Conservation (phyloP, 2,329 filamentous ascomycete species). For the Rhinocladiella similis region DNA sequence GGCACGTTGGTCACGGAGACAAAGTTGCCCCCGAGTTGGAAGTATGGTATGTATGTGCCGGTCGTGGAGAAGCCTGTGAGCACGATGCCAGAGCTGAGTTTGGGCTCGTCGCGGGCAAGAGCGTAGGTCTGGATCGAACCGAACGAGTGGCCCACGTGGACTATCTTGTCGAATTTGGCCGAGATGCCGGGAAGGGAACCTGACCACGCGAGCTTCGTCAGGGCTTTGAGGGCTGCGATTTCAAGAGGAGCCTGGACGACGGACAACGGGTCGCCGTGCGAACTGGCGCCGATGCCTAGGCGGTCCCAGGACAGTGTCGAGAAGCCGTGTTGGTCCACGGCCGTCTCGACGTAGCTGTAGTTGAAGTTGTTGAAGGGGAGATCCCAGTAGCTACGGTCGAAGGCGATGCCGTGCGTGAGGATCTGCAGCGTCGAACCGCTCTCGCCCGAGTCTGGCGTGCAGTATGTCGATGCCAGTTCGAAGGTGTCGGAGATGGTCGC, state of each 20-base stretch:
- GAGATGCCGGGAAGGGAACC: slow-evolving; percentile 47
- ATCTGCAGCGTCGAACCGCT: slow-evolving; percentile 34
- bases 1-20: slow-evolving; percentile 16
- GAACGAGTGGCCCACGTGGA: slow-evolving; percentile 65
- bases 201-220: slow-evolving; percentile 53
- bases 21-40: slow-evolving; percentile 22
- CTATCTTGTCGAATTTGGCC: slow-evolving; percentile 39
- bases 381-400: slow-evolving; percentile 59
- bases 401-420: slow-evolving; percentile 40
- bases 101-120: slow-evolving; percentile 45
- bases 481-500: slow-evolving; percentile 55
- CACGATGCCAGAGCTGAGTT: slow-evolving; percentile 58
- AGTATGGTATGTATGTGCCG: slow-evolving; percentile 43
- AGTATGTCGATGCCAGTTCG: slow-evolving; percentile 62
- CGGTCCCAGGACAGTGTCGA: slow-evolving; percentile 64
- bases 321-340: slow-evolving; percentile 57
- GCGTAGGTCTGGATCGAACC: slow-evolving; percentile 60
- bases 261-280: slow-evolving; percentile 59
- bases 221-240: slow-evolving; percentile 55
- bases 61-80: slow-evolving; percentile 63
- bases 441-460: slow-evolving; percentile 47
- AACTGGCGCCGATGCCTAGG: slow-evolving; percentile 60
- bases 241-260: slow-evolving; percentile 61
- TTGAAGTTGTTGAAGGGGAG: slow-evolving; percentile 57
- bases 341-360: slow-evolving; percentile 62